Percentiles rank a stretch among this genome's conserved stretches.
Conservation (phyloP, 257 asterid genomes). For the Sherardia arvensis region DNA sequence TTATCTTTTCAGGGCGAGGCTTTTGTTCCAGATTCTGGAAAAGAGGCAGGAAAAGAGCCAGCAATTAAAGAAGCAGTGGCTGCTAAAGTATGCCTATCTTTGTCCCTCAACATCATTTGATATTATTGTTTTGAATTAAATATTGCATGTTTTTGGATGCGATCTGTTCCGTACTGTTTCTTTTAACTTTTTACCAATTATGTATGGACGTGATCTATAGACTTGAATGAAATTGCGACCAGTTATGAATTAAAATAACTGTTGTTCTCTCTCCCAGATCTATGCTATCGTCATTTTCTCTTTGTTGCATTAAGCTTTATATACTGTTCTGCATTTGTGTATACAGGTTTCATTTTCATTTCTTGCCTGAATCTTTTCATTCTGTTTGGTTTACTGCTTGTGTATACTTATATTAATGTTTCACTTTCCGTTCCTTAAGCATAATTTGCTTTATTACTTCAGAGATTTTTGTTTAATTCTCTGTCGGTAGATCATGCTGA, state of each 20-base stretch:
- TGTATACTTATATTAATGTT: not conserved
- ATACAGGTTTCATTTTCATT: not conserved
- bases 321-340: not conserved
- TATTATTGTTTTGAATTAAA: not conserved
- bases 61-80: slow-evolving; percentile 44
- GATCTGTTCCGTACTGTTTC: too few relatives aligned
- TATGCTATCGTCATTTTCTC: too few relatives aligned
- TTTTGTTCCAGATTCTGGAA: slow-evolving; percentile 58
- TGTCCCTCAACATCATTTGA: not conserved
- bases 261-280: too few relatives aligned
- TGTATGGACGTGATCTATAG: too few relatives aligned
- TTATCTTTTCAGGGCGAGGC: slow-evolving; percentile 70
- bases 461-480: not conserved
- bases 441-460: not conserved
- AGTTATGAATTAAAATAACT: not conserved
- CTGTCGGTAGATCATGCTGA: slow-evolving; percentile 2
- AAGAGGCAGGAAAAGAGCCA: slow-evolving; percentile 29
- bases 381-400: too few relatives aligned
- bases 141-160: not conserved
- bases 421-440: not conserved
- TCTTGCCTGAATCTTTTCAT: not conserved
- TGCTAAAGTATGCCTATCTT: slow-evolving; percentile 44
- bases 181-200: too few relatives aligned
- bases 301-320: not conserved
- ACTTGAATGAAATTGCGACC: too few relatives aligned